Conservation (phyloP, 2,329 filamentous ascomycete genomes). For the Venturia nashicola region DNA sequence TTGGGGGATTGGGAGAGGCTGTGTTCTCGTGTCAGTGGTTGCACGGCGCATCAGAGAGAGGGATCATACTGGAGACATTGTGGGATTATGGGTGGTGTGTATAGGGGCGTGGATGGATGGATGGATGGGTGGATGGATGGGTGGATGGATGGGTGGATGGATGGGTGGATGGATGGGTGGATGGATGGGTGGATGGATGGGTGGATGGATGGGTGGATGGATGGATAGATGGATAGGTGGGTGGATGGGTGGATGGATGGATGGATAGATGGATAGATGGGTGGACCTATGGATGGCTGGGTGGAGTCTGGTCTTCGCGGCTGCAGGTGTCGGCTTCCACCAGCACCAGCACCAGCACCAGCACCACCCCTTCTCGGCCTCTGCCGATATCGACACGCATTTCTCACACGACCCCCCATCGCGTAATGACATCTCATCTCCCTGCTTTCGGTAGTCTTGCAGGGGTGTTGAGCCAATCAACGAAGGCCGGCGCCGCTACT, state of each 20-base stretch:
- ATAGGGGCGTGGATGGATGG: too few relatives aligned
- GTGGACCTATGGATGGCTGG: too few relatives aligned
- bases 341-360: too few relatives aligned
- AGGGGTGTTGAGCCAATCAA: neutral
- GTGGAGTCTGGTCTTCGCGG: neutral
- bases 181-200: too few relatives aligned
- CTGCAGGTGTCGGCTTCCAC: neutral
- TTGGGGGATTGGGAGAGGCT: slow-evolving; percentile 59
- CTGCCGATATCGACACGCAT: neutral
- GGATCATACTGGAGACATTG: slow-evolving; percentile 3
- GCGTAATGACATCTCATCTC: neutral
- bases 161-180: too few relatives aligned
- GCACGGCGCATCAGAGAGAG: neutral
- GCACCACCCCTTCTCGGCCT: neutral
- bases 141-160: too few relatives aligned
- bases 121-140: too few relatives aligned
- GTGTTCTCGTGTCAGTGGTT: neutral
- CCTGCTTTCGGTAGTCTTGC: neutral
- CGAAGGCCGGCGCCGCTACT: neutral
- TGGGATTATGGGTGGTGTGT: neutral
- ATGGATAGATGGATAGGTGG: too few relatives aligned
- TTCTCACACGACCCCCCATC: neutral
- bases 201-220: too few relatives aligned
- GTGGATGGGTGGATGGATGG: too few relatives aligned
- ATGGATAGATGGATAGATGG: too few relatives aligned